Percentiles rank a stretch among this genome's conserved stretches.
phyloP scores from a whole-genome alignment of 371 early-diverging fungal genomes.

The Dichotomocladium elegans region DNA sequence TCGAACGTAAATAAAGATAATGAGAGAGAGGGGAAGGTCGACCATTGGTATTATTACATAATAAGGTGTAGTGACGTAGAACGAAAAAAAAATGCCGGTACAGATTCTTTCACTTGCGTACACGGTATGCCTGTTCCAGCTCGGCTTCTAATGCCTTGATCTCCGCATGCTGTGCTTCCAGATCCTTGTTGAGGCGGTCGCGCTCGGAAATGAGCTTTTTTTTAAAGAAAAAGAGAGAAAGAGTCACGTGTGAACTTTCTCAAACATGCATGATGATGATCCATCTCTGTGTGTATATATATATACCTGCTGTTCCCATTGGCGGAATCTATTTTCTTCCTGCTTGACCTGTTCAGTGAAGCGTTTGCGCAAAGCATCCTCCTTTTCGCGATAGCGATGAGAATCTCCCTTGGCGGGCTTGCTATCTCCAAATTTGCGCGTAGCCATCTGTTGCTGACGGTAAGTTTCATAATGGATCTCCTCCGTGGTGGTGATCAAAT shows the following conservation, averaged over 20 bases:
- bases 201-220: slow-evolving; percentile 87
- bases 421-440: slow-evolving; percentile 75
- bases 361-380: slow-evolving; percentile 83
- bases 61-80: too few species aligned
- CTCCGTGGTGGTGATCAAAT: slow-evolving; percentile 85
- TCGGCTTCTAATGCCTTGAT: slow-evolving; percentile 88
- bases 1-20: not conserved
- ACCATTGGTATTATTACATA: too few species aligned
- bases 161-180: slow-evolving; percentile 86
- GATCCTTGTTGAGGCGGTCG: slow-evolving; percentile 92
- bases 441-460: slow-evolving; percentile 77
- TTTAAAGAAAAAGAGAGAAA: not conserved
- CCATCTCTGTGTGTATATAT: not conserved
- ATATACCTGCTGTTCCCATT: slow-evolving; percentile 92
- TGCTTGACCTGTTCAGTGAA: slow-evolving; percentile 93
- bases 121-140: slow-evolving; percentile 56
- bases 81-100: not conserved
- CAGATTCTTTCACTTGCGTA: not conserved
- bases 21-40: not conserved
- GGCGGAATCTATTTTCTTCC: slow-evolving; percentile 93
- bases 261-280: too few species aligned
- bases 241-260: not conserved
- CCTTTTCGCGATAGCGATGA: slow-evolving; percentile 89
- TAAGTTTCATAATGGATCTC: slow-evolving; percentile 89
- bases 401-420: slow-evolving; percentile 70